A percentile compares a stretch with the other conserved stretches of the same genome.
phyloP scores from a whole-genome alignment of 257 asterid genomes.

The Nicotiana otophora region DNA sequence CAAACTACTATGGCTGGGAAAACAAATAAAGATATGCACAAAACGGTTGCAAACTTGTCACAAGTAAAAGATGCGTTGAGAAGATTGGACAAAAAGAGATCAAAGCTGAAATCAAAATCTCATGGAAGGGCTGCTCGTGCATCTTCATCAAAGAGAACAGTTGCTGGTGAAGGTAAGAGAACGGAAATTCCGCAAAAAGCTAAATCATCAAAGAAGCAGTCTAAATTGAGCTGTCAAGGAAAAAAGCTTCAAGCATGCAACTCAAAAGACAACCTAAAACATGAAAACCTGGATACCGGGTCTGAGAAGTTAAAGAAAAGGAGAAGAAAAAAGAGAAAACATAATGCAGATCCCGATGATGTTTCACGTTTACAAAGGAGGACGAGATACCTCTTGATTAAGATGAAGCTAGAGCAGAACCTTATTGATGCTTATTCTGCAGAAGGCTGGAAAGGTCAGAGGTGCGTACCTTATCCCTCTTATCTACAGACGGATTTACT shows the following conservation, averaged over 20 bases:
- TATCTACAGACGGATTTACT: conserved; percentile 8
- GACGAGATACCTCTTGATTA: conserved; percentile 75
- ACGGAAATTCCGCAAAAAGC: conserved; percentile 37
- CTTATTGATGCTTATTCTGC: conserved; percentile 92
- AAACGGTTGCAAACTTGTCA: conserved; percentile 10
- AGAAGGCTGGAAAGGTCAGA: conserved; percentile 99
- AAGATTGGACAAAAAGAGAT: conserved; percentile 34
- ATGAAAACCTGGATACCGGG: conserved; percentile 27
- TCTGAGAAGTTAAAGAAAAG: conserved; percentile 34
- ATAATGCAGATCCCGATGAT: conserved; percentile 60
- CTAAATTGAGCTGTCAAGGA: conserved; percentile 30
- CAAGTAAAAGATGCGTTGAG: conserved; percentile 32
- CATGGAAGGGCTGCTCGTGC: conserved; percentile 22
- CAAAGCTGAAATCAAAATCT: conserved; percentile 36
- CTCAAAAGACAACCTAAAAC: conserved; percentile 20
- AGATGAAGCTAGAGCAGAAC: conserved; percentile 92
- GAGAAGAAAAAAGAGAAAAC: conserved; percentile 50
- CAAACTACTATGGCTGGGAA: conserved; percentile 47
- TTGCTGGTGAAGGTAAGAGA: conserved; percentile 25
- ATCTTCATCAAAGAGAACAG: conserved; percentile 28
- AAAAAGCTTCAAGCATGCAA: conserved; percentile 18
- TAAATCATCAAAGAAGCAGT: conserved; percentile 40
- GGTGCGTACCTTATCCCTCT: conserved; percentile 41
- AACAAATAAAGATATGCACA: conserved; percentile 27
- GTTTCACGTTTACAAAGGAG: conserved; percentile 83